Evolutionary conservation across 768 basidiomycete genomes (phyloP), one percentile per base, ranked within the genome.

Genomic region (Suillus ampliporus): DNA sequence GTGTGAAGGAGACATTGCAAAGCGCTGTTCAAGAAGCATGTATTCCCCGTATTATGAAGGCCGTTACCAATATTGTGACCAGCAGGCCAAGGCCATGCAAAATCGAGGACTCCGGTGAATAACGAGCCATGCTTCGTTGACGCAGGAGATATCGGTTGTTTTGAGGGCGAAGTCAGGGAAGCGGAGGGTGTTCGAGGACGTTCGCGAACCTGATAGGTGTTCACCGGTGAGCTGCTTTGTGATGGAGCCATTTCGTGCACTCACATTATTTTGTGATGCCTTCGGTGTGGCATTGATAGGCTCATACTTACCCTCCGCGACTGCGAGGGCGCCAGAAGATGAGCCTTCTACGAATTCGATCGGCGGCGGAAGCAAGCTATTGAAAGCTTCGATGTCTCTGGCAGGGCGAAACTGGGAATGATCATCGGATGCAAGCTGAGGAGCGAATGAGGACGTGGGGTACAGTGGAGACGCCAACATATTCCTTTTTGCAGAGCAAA

Each of bases 21-120:
- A 23, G 90, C 92, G 67, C 94, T 95, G 75, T 99, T 99, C 69
- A 98, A 80, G 75, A 97, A 99, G 77, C 97, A 99, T 2, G 94
- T 97, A 72, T 98, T 99, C 51, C 94, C 94, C 31, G 80, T 89
- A 76, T 98, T 98, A 71, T 85, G 82, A 51, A 98, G 78, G 1
- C 95, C 95, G 56, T 72, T 75, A 44, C 85, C 90, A 57, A 84
- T 73, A 58, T 70, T 77, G 56, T 71, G 81, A 15, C 72, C 74
- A 26, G 73, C 58, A 1, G 90, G 89, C 89, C 90, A 93, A 2
- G 90, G 89, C 89, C 90, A 93, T 46, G 86, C 71, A 50, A 82
- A 76, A 66, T 91, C 89, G 56, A 93, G 82, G 40, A 82, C 75
- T 53, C 82, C 80, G 23, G 79, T 74, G 68, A 85, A 83, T 21